These are phyloP conservation scores for Coemansia sp. DNA, from an alignment of 192 early-diverging fungal genomes.

Conservation along the genomic window DNA sequence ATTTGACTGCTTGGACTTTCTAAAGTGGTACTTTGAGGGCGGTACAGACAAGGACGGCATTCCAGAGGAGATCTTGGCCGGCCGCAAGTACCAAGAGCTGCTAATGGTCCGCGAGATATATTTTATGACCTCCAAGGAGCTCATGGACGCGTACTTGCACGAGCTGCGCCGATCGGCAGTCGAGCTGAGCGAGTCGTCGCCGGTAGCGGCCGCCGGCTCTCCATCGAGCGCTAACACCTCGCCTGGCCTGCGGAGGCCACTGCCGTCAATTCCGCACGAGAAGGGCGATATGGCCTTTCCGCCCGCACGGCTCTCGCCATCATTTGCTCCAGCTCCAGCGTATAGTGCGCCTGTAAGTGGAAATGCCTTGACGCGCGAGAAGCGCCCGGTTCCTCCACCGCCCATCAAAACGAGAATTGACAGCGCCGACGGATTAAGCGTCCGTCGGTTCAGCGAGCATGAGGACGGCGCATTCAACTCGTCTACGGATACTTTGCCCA, in stretches of 20 bases:
- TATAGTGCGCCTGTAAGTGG: not conserved
- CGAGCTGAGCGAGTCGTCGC: not conserved
- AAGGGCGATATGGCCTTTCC: not conserved
- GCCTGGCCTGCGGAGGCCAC: not conserved
- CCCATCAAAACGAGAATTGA: constrained; percentile 4
- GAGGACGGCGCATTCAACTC: constrained; percentile 22
- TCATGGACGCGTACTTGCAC: constrained; percentile 66
- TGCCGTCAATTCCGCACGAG: not conserved
- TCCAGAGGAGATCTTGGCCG: constrained; percentile 63
- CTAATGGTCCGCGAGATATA: constrained; percentile 67
- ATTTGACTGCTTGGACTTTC: constrained; percentile 72
- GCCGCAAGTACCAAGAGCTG: constrained; percentile 68
- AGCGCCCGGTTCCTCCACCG: constrained; percentile 3
- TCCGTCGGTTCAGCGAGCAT: constrained; percentile 11
- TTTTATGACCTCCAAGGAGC: constrained; percentile 64
- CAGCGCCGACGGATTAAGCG: not conserved
- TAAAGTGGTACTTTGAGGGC: constrained; percentile 75
- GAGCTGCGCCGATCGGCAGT: constrained; percentile 39
- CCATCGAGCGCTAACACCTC: not conserved
- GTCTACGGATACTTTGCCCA: constrained; percentile 33
- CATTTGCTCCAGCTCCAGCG: not conserved
- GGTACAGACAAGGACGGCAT: constrained; percentile 71
- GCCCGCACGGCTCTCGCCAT: not conserved
- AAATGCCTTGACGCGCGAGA: not conserved
- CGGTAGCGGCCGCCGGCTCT: not conserved